A percentile compares a stretch with the other conserved stretches of the same genome.
These are phyloP conservation scores for Backusella macrospora DNA, from an alignment of 192 early-diverging fungal genomes.

Conservation along the genomic window DNA sequence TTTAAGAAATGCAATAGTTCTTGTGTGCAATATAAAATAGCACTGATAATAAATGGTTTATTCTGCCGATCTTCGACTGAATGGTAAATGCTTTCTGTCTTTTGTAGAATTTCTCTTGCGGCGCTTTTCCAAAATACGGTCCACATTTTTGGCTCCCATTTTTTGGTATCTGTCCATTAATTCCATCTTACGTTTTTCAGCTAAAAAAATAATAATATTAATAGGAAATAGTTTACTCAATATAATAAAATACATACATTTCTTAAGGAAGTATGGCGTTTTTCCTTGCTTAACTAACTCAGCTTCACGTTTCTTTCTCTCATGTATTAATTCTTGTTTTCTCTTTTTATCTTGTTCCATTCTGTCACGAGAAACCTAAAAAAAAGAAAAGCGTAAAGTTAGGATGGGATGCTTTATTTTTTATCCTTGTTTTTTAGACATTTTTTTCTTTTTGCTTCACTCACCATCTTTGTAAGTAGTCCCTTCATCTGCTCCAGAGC, in stretches of 20 bases:
- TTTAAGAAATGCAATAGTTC: neutral
- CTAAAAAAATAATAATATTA: constrained; percentile 35
- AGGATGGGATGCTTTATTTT: neutral
- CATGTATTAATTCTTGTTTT: constrained; percentile 66
- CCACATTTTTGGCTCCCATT: constrained; percentile 73
- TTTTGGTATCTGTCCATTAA: constrained; percentile 85
- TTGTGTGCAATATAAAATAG: neutral
- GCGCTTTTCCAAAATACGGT: constrained; percentile 89
- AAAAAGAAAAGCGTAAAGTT: neutral
- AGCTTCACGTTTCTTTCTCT: constrained; percentile 80
- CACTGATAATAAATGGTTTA: constrained; percentile 39
- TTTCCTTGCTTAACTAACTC: constrained; percentile 87
- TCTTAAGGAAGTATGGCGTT: constrained; percentile 92
- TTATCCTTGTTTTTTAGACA: too few species aligned
- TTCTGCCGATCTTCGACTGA: constrained; percentile 40
- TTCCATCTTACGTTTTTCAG: constrained; percentile 83
- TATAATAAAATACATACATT: constrained; percentile 56
- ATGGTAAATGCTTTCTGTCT: constrained; percentile 73
- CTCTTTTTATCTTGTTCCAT: constrained; percentile 27
- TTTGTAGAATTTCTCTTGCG: constrained; percentile 92
- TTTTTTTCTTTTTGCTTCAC: constrained; percentile 8
- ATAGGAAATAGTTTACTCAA: neutral
- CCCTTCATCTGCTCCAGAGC: constrained; percentile 62
- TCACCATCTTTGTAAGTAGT: constrained; percentile 68
- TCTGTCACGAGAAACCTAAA: constrained; percentile 30